These are phyloP conservation scores for Reticulascus tulasneorum DNA, from an alignment of 2,329 filamentous ascomycete genomes.

Conservation along the genomic window DNA sequence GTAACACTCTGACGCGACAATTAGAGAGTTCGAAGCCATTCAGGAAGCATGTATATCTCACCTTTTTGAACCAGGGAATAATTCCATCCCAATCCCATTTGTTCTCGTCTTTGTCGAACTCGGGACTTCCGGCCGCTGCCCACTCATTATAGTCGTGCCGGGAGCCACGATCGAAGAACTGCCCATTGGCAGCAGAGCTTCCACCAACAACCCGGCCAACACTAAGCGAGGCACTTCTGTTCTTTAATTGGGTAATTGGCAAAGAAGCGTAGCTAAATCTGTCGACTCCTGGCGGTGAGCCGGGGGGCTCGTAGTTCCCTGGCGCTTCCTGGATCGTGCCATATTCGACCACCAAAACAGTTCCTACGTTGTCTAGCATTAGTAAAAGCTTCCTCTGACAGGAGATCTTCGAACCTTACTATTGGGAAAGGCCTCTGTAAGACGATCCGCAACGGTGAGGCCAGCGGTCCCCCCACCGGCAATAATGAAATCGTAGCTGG, in stretches of 20 bases:
- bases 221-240: constrained; percentile 20
- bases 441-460: constrained; percentile 27
- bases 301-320: constrained; percentile 4
- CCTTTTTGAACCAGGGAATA: constrained; percentile 32
- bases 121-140: constrained; percentile 23
- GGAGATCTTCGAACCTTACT: constrained; percentile 17
- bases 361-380: too few relatives aligned
- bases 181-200: constrained; percentile 31
- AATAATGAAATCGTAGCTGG: constrained; percentile 25
- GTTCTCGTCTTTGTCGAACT: constrained; percentile 14
- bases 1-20: constrained; percentile 20
- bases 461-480: constrained; percentile 28
- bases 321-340: constrained; percentile 1
- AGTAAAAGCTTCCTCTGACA: too few relatives aligned
- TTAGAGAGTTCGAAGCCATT: constrained; percentile 2
- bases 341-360: constrained; percentile 14
- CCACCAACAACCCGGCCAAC: constrained; percentile 31
- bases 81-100: constrained; percentile 32
- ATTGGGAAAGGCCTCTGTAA: constrained; percentile 24
- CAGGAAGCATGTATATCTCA: constrained; percentile 10
- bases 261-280: constrained; percentile 1
- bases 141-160: constrained; percentile 32
- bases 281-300: not conserved
- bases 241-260: too few relatives aligned
- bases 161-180: constrained; percentile 32